These are phyloP conservation scores for Trichosporon coremiiforme DNA, from an alignment of 1,284 basidiomycete genomes.

Conservation along the genomic window DNA sequence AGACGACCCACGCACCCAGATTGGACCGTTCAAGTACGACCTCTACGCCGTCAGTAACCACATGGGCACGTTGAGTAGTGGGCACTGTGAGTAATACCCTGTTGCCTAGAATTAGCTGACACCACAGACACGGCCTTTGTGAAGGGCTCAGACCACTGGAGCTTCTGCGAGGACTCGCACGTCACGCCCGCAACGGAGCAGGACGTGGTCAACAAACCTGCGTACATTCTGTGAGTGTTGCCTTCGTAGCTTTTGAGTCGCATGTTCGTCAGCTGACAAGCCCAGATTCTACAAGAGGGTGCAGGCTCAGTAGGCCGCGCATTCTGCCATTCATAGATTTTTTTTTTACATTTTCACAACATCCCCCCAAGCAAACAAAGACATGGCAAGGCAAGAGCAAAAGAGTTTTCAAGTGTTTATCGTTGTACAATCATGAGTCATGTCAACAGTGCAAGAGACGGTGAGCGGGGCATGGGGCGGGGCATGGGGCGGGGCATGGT, in stretches of 20 bases:
- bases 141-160: conserved; percentile 70
- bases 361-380: not conserved
- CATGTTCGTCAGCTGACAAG: conserved; percentile 6
- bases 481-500: too few relatives aligned
- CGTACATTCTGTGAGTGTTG: conserved; percentile 74
- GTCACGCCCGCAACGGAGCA: conserved; percentile 69
- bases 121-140: conserved; percentile 88
- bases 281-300: conserved; percentile 54
- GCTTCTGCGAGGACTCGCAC: conserved; percentile 84
- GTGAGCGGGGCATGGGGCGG: too few relatives aligned
- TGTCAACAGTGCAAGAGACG: not conserved
- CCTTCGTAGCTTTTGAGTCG: not conserved
- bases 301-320: conserved; percentile 27
- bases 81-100: conserved; percentile 89
- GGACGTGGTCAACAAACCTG: conserved; percentile 76
- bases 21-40: conserved; percentile 83
- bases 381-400: not conserved
- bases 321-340: not conserved
- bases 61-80: conserved; percentile 83
- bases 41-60: conserved; percentile 90
- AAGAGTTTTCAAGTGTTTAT: not conserved
- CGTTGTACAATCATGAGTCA: conserved; percentile 3
- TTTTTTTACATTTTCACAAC: not conserved
- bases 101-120: too few relatives aligned
- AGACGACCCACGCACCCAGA: conserved; percentile 75